Base-by-base conservation (phyloP, 2,329 filamentous ascomycete genomes). In the Periconia digitata region DNA sequence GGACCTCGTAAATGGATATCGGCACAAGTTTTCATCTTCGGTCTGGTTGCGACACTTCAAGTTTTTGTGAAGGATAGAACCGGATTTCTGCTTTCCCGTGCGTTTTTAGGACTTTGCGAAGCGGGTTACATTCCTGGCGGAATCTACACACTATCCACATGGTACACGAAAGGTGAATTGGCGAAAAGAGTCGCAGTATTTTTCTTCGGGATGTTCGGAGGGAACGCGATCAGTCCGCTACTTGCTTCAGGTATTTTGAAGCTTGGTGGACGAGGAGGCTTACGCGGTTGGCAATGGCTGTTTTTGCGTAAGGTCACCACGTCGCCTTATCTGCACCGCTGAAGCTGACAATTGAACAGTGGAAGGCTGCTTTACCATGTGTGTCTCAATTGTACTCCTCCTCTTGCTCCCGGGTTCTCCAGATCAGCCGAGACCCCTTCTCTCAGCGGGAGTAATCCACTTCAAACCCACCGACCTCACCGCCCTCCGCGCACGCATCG, bases 171-270 rank as follows among this genome's bases (percentile, higher is more conserved):
- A 34, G 56, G 65, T 1, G 76, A 80, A 49, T 62, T 79, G 1
- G 74, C 75, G 0, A 74, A 73, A 44, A 67, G 78, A 15, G 72
- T 80, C 6, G 76, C 78, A 1, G 55, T 80, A 0, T 76, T 81
- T 48, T 81, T 80, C 58, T 78, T 81, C 37, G 78, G 78, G 8
- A 80, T 80, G 72, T 79, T 80, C 49, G 73, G 76, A 0, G 78
- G 77, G 0, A 76, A 77, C 18, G 77, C 78, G 0, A 66, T 80
- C 1, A 77, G 74, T 21, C 76, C 77, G 0, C 64, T 81, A 1
- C 62, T 81, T 3, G 78, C 76, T 0, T 75, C 76, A 7, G 77
- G 73, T 0, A 75, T 81, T 7, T 55, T 81, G 6, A 75, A 71
- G 44, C 64, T 81, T 16, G 71, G 76, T 17, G 73, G 73, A 1